Evolutionary conservation across 805 yeast species (phyloP).

Genomic region (Candida andamanensis): DNA sequence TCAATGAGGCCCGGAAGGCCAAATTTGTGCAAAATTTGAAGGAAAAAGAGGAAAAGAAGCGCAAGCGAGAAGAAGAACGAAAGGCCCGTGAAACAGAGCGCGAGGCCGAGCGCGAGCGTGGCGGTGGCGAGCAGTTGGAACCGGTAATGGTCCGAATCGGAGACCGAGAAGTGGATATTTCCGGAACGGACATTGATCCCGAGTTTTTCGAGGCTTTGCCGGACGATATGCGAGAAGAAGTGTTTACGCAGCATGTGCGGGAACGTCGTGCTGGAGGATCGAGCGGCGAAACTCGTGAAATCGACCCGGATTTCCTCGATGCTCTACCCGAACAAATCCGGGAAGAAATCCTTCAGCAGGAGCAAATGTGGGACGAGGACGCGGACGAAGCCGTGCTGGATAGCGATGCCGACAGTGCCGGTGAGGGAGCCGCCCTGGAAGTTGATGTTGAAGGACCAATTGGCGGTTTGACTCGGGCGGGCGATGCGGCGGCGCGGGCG

Average conservation of each 20-base stretch:
- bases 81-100: constrained; percentile 14
- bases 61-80: constrained; percentile 16
- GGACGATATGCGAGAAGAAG: constrained; percentile 90
- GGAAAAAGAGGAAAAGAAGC: constrained; percentile 29
- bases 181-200: constrained; percentile 90
- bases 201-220: constrained; percentile 87
- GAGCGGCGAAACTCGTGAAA: constrained; percentile 50
- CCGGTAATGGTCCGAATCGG: constrained; percentile 73
- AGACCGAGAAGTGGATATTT: constrained; percentile 73
- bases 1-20: constrained; percentile 24
- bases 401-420: constrained; percentile 1
- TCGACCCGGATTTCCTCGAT: constrained; percentile 74
- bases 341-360: constrained; percentile 57
- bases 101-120: not conserved
- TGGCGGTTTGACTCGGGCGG: not conserved
- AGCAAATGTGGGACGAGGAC: constrained; percentile 31
- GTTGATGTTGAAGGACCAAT: too few relatives aligned
- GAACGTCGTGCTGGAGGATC: constrained; percentile 57
- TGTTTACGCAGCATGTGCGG: constrained; percentile 75
- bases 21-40: constrained; percentile 20
- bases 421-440: not conserved
- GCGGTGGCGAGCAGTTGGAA: constrained; percentile 11
- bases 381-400: constrained; percentile 19
- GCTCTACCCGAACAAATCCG: constrained; percentile 71
- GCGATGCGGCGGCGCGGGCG: constrained; percentile 12